Conservation (phyloP, 2,329 filamentous ascomycete species). For the Trichophyton simii region DNA sequence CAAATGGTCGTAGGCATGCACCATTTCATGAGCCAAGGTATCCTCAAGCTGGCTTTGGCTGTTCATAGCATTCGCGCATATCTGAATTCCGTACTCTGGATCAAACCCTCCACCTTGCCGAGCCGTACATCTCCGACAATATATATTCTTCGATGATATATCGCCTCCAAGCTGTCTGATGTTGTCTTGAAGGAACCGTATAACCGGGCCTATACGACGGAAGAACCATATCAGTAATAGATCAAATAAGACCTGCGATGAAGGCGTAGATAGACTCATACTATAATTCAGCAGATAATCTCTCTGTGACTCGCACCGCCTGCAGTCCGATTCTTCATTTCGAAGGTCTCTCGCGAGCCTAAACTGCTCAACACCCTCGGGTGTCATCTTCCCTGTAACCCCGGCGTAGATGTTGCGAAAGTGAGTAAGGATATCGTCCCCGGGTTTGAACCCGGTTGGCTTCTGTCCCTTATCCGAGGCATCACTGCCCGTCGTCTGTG, state of each 20-base stretch:
- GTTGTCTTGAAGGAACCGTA: slow-evolving; percentile 76
- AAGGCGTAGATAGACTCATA: slow-evolving; percentile 17
- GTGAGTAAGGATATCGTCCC: slow-evolving; percentile 35
- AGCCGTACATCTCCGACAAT: slow-evolving; percentile 65
- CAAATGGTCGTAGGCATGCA: slow-evolving; percentile 89
- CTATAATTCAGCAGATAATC: slow-evolving; percentile 74
- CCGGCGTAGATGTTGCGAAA: slow-evolving; percentile 84
- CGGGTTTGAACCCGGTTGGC: slow-evolving; percentile 28
- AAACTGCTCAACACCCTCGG: slow-evolving; percentile 60
- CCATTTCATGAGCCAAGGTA: slow-evolving; percentile 92
- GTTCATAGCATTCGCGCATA: slow-evolving; percentile 85
- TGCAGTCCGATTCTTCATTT: slow-evolving; percentile 67
- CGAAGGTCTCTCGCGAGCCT: slow-evolving; percentile 61
- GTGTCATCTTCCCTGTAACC: slow-evolving; percentile 58
- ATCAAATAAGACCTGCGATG: background rate
- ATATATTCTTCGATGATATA: slow-evolving; percentile 61
- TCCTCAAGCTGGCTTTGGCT: slow-evolving; percentile 77
- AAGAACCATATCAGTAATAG: background rate
- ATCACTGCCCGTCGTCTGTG: slow-evolving; percentile 6
- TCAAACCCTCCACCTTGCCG: slow-evolving; percentile 73
- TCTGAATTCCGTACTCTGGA: slow-evolving; percentile 70
- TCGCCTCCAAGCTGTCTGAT: slow-evolving; percentile 66
- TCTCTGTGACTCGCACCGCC: slow-evolving; percentile 65
- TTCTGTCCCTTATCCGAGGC: slow-evolving; percentile 16
- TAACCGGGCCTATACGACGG: slow-evolving; percentile 49